Percentiles rank a stretch among this genome's conserved stretches.
Evolutionary conservation across 441 rosid species (phyloP).

Genomic region (Populus tomentosa): DNA sequence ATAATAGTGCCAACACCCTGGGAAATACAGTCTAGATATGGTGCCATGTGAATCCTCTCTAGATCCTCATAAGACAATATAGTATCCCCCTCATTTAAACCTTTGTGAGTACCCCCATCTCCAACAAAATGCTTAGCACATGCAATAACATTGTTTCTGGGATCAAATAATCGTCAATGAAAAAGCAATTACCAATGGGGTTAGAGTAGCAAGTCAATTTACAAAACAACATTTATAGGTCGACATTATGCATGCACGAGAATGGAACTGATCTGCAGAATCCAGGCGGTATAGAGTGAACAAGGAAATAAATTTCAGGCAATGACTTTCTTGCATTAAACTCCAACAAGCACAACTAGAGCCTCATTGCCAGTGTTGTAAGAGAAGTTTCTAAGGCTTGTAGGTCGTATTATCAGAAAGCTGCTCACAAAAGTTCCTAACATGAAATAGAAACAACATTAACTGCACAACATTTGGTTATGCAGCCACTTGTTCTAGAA

Average conservation of each 20-base stretch:
- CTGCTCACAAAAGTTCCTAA: background rate
- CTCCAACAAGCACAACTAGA: background rate
- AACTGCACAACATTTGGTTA: background rate
- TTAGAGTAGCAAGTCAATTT: background rate
- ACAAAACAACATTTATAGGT: background rate
- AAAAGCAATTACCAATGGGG: conserved; percentile 1
- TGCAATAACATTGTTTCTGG: conserved; percentile 72
- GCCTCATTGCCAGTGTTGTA: background rate
- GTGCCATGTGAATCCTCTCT: conserved; percentile 70
- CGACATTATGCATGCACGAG: background rate
- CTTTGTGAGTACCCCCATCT: conserved; percentile 84
- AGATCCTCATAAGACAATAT: conserved; percentile 53
- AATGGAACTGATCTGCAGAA: background rate
- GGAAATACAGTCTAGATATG: conserved; percentile 71
- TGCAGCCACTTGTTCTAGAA: background rate
- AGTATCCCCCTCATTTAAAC: conserved; percentile 77
- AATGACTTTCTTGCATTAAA: background rate
- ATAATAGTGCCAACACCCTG: conserved; percentile 82
- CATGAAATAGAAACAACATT: background rate
- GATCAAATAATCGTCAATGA: conserved; percentile 19
- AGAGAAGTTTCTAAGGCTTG: background rate
- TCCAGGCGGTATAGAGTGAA: background rate
- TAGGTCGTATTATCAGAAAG: background rate
- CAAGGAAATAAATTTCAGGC: background rate
- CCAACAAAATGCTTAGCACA: conserved; percentile 97